Evolutionary conservation across 768 basidiomycete species (phyloP).

Genomic region (Mrakia blollopis): DNA sequence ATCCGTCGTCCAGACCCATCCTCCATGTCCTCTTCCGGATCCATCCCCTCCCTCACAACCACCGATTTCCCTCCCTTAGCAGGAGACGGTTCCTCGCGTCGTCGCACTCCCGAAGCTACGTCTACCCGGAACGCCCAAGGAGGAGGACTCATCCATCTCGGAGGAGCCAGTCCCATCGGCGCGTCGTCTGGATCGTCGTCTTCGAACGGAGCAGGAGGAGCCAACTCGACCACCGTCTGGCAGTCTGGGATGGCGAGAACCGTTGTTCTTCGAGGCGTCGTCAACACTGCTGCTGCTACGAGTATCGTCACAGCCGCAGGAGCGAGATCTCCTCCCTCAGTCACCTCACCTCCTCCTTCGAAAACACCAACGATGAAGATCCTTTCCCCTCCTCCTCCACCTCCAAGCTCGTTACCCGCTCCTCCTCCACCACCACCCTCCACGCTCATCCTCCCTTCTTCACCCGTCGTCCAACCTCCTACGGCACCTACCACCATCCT

Average conservation of each 20-base stretch:
- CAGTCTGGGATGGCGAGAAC: slow-evolving; percentile 3
- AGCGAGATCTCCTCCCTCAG: background rate
- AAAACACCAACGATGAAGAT: slow-evolving; percentile 5
- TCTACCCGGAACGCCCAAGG: background rate
- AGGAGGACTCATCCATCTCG: background rate
- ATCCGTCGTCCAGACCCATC: slow-evolving; percentile 25
- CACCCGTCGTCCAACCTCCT: background rate
- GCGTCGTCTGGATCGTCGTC: background rate
- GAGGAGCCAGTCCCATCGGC: background rate
- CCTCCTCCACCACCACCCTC: background rate
- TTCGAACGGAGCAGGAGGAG: background rate
- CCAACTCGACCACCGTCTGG: background rate
- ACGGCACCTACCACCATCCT: background rate
- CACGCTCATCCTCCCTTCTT: background rate
- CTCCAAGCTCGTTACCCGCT: background rate
- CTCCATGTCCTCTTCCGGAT: background rate
- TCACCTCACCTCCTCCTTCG: background rate
- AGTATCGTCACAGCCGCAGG: background rate
- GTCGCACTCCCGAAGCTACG: background rate
- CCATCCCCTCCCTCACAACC: slow-evolving; percentile 1
- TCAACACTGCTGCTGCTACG: background rate
- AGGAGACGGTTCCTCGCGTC: background rate
- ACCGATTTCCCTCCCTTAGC: slow-evolving; percentile 29
- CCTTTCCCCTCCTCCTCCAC: background rate
- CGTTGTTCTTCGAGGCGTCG: slow-evolving; percentile 12